These are phyloP conservation scores for Poronia punctata DNA, from an alignment of 495 filamentous ascomycete species.

Conservation along the genomic window DNA sequence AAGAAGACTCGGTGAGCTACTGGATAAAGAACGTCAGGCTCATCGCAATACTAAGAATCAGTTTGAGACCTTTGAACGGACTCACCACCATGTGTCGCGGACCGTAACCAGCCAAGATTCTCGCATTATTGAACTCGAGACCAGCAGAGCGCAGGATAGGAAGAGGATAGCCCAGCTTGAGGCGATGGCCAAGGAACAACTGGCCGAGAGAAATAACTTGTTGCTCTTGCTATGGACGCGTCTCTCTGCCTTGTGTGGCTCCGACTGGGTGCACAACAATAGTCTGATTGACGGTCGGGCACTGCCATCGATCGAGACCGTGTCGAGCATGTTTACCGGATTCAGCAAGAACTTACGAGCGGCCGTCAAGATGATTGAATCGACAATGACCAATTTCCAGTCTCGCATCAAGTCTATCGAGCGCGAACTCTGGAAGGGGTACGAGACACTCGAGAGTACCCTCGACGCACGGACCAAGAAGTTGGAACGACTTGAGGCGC, in stretches of 20 bases:
- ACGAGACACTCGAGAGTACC: constrained; percentile 74
- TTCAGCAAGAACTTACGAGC: constrained; percentile 84
- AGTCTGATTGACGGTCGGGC: constrained; percentile 79
- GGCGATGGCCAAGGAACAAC: constrained; percentile 71
- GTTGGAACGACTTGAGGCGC: constrained; percentile 77
- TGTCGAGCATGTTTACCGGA: constrained; percentile 69
- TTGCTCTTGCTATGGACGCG: constrained; percentile 82
- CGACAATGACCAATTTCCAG: constrained; percentile 73
- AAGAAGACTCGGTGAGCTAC: constrained; percentile 73
- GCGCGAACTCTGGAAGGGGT: constrained; percentile 81
- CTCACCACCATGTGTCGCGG: constrained; percentile 73
- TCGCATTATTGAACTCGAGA: constrained; percentile 78
- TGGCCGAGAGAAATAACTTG: constrained; percentile 82
- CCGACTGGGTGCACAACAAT: constrained; percentile 87
- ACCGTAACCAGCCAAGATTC: constrained; percentile 78
- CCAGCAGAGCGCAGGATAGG: constrained; percentile 61
- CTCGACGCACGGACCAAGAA: constrained; percentile 74
- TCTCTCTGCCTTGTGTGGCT: constrained; percentile 76
- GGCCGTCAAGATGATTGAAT: constrained; percentile 83
- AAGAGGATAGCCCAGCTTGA: constrained; percentile 69
- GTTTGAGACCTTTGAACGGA: constrained; percentile 80
- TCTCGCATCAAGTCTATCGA: constrained; percentile 75
- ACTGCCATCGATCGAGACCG: constrained; percentile 71
- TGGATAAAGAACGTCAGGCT: constrained; percentile 83
- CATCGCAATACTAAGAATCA: constrained; percentile 78